phyloP scores from a whole-genome alignment of 257 asterid genomes.

The Knoxia roxburghii region DNA sequence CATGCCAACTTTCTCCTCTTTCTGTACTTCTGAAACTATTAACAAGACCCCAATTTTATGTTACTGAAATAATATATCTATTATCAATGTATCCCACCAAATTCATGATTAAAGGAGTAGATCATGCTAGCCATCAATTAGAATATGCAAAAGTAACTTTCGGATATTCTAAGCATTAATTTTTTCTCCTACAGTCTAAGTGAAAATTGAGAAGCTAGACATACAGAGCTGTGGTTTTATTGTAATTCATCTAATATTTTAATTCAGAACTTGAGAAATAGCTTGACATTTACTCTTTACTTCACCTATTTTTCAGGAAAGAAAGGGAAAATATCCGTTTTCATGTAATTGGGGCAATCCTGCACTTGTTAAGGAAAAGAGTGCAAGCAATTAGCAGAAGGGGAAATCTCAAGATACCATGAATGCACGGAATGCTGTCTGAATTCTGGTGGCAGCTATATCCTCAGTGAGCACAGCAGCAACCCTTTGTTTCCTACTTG shows the following conservation, averaged over 20 bases:
- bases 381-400: background rate
- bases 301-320: background rate
- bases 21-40: background rate
- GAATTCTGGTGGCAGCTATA: conserved; percentile 75
- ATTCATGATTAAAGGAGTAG: background rate
- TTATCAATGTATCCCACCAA: background rate
- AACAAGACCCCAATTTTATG: background rate
- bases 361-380: background rate
- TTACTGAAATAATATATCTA: background rate
- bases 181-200: background rate
- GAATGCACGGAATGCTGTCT: conserved; percentile 68
- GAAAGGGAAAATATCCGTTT: background rate
- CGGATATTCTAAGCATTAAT: background rate
- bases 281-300: background rate
- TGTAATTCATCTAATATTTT: background rate
- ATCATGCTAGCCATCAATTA: conserved; percentile 5
- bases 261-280: background rate
- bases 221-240: background rate
- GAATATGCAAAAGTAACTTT: background rate
- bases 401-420: conserved; percentile 18
- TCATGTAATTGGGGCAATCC: background rate
- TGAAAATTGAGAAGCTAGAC: background rate
- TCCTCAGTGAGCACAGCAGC: conserved; percentile 40
- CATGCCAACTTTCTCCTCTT: background rate
- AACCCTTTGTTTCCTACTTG: conserved; percentile 25